Base-by-base conservation (phyloP, 2,329 filamentous ascomycete genomes). In the Fusarium phyllophilum region DNA sequence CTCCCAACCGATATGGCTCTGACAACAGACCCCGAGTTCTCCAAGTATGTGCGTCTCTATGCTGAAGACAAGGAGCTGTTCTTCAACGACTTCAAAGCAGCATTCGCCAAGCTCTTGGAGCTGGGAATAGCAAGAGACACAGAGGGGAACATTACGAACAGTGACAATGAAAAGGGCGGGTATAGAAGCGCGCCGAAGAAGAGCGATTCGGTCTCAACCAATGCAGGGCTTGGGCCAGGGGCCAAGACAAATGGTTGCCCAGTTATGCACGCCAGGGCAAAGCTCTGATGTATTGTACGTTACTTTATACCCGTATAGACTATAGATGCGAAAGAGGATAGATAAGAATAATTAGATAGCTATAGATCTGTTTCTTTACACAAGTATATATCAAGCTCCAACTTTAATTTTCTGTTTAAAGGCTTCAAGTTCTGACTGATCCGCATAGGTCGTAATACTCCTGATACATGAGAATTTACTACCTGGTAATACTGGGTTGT, bases 1-100 rank as follows among this genome's bases (percentile, higher is more conserved):
- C 33, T 65, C 6, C 62, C 62, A 5, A 65, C 62, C n/a, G 62
- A 65, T 5, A 65, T 65, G 3, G 58, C 62, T 13, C 45, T 65
- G 6, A 65, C 58, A 5, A 65, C 62, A 8, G 62, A 65, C 22
- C 18, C 58, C 8, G 38, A 65, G 45, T 65, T 65, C 45, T 63
- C 58, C 18, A 63, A 63, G 26, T 39, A 63, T 1, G 62, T 63
- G 18, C 58, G 36, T 11, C 14, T 65, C 3, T 65, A 65, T 5
- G 45, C 62, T 5, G 14, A 63, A 8, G 58, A 65, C 6, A 65
- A 65, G 45, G 38, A 65, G 8, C 7, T 63, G 1, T 65, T 65
- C 22, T 65, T 65, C 39, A 13, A 65, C 4, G 62, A 63, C 20
- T 65, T 65, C 8, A 54, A 39, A 8, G 41, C 29, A 7, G 62